Conservation (phyloP, 768 basidiomycete genomes). For the Pseudohyphozyma bogoriensis region DNA sequence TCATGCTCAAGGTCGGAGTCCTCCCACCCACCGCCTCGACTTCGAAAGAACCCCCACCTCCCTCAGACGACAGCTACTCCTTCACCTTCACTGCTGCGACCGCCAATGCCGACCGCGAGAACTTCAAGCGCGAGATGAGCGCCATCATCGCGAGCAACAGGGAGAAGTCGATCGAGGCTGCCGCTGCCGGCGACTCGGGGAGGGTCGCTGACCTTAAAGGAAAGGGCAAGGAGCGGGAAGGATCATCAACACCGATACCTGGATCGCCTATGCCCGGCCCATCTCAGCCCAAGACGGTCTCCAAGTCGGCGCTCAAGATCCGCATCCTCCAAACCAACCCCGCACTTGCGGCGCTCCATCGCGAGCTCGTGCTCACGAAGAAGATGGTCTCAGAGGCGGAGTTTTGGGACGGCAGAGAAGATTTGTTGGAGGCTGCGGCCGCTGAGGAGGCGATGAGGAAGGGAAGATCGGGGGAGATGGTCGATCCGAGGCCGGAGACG, state of each 20-base stretch:
- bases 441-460: constrained; percentile 19
- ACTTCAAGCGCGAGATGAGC: constrained; percentile 70
- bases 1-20: constrained; percentile 64
- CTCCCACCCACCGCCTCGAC: constrained; percentile 43
- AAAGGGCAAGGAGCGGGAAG: constrained; percentile 4
- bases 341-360: constrained; percentile 51
- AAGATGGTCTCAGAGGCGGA: constrained; percentile 85
- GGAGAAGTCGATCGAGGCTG: constrained; percentile 38
- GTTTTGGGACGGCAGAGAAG: constrained; percentile 96
- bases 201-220: constrained; percentile 5
- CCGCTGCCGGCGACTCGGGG: constrained; percentile 33
- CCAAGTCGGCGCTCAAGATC: constrained; percentile 9
- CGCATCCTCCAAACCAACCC: constrained; percentile 14
- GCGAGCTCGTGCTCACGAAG: constrained; percentile 72
- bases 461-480: constrained; percentile 73
- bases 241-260: not conserved
- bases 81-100: constrained; percentile 58
- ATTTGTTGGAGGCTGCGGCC: constrained; percentile 37
- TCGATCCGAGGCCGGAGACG: constrained; percentile 77
- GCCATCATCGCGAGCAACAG: constrained; percentile 67
- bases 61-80: constrained; percentile 65
- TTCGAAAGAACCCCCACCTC: constrained; percentile 43
- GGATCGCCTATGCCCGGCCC: not conserved
- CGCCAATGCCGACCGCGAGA: constrained; percentile 63
- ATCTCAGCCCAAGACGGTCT: not conserved